Base-by-base conservation (phyloP, 139 green algal species). In the Ettlia oleoabundans region DNA sequence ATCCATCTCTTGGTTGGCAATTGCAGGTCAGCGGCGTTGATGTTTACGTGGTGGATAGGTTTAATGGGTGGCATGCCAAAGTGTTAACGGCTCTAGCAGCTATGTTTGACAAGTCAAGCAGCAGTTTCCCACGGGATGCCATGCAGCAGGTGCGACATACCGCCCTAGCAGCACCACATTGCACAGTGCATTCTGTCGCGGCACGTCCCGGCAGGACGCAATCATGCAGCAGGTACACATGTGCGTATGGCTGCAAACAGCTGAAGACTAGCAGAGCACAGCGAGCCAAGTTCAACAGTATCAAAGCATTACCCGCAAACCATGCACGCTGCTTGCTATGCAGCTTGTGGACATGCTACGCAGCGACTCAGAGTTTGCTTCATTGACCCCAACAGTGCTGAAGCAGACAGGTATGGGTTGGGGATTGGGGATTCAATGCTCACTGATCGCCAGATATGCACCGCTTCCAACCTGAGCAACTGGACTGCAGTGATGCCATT, bases 51-150 rank as follows among this genome's bases (percentile, higher is more conserved):
- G 86, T 90, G 3, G 84, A 93, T 58, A 70, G 88, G 28, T 99
- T 95, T 84, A 88, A 91, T 4, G 94, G 95, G 2, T 98, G 96
- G 95, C 91, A 97, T 66, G 93, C 93, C 61, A 83, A 78, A 28
- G 81, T 80, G 18, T 79, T 90, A 33, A 30, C 58, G 4, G 38
- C 75, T 24, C 37, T 91, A 35, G 75, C 72, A 37, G 41, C 62
- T 32, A 51, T 85, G 42, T 94, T 86, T 52, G 80, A 93, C 43
- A 35, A 70, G 13, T 62, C 63, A 26, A 74, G 42, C 53, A 69
- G 70, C 74, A 85, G 47, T 43, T 95, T 96, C 81, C 61, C 84
- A 1, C 47, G 70, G 7, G 87, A 93, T 19, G 65, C 82, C n/a
- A 41, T 67, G 30, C 58, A 93, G 87, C 72, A 87, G 73, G 78